These are phyloP conservation scores for Ogataea minuta DNA, from an alignment of 805 yeast genomes.

Conservation along the genomic window DNA sequence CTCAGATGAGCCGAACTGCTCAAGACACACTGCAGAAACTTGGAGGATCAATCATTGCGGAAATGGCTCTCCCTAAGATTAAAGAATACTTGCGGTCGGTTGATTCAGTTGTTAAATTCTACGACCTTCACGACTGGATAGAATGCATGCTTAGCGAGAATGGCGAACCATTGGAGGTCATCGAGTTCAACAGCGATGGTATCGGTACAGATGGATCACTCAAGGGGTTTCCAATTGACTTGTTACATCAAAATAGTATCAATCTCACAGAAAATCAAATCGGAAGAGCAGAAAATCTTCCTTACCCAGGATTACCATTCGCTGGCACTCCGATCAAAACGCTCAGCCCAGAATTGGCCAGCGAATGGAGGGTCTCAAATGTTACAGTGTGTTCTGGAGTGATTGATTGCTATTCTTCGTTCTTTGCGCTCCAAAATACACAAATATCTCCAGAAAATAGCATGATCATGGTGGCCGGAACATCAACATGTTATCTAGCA, in stretches of 20 bases:
- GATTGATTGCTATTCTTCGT: conserved; percentile 60
- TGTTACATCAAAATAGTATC: conserved; percentile 14
- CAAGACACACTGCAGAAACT: conserved; percentile 3
- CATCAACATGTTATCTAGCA: conserved; percentile 54
- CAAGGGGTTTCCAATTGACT: conserved; percentile 44
- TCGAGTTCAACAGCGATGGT: conserved; percentile 2
- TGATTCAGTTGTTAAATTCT: conserved; percentile 32
- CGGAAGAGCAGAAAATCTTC: conserved; percentile 30
- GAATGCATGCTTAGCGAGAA: conserved; percentile 26
- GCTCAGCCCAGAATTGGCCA: conserved; percentile 4
- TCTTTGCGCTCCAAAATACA: conserved; percentile 35
- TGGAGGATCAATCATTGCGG: conserved; percentile 42
- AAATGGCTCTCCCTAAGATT: conserved; percentile 57
- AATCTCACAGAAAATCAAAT: conserved; percentile 23
- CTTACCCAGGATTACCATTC: conserved; percentile 26
- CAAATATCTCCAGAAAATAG: conserved; percentile 17
- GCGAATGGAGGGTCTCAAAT: conserved; percentile 3
- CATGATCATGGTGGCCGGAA: conserved; percentile 57
- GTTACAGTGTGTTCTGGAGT: conserved; percentile 42
- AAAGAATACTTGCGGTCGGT: conserved; percentile 34
- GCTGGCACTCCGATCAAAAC: conserved; percentile 35
- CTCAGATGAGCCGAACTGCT: conserved; percentile 17
- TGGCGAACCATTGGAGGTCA: conserved; percentile 1
- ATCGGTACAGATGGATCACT: conserved; percentile 57
- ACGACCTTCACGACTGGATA: conserved; percentile 51